A percentile compares a stretch with the other conserved stretches of the same genome.
Conservation (phyloP, 2,329 filamentous ascomycete genomes). For the Colletotrichum sublineola region DNA sequence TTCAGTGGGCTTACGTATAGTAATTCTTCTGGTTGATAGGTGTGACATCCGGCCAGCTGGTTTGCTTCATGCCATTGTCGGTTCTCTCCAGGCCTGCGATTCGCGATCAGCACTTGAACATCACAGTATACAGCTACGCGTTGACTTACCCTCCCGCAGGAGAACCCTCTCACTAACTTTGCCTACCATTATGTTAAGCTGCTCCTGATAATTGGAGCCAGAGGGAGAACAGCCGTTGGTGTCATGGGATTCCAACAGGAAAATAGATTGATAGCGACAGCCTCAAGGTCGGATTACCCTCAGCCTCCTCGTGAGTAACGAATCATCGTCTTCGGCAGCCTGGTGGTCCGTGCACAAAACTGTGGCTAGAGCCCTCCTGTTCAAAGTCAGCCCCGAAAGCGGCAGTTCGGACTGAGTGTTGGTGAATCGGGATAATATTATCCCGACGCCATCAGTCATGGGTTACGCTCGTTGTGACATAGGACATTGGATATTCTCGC, state of each 20-base stretch:
- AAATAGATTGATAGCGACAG: constrained; percentile 20
- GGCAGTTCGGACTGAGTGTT: neutral
- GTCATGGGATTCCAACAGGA: constrained; percentile 17
- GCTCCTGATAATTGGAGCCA: constrained; percentile 29
- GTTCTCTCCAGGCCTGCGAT: constrained; percentile 88
- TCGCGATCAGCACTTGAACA: constrained; percentile 38
- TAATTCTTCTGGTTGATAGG: constrained; percentile 99
- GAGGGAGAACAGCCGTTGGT: constrained; percentile 13
- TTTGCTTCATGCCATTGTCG: constrained; percentile 97
- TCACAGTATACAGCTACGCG: constrained; percentile 8
- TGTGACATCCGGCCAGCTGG: constrained; percentile 90
- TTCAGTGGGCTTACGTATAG: constrained; percentile 78
- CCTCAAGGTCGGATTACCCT: constrained; percentile 32
- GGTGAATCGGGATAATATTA: neutral
- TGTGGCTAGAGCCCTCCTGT: neutral
- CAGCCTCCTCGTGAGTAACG: constrained; percentile 32
- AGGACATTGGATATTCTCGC: neutral
- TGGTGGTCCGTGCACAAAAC: constrained; percentile 10
- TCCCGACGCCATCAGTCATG: neutral
- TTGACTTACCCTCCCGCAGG: constrained; percentile 68
- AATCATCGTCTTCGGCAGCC: constrained; percentile 22
- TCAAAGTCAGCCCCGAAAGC: neutral
- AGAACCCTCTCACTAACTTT: constrained; percentile 76
- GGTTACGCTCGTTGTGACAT: neutral
- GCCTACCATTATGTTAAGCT: constrained; percentile 64